A percentile compares a stretch with the other conserved stretches of the same genome.
Conservation (phyloP, 2,329 filamentous ascomycete species). For the Monosporascus cannonballus region DNA sequence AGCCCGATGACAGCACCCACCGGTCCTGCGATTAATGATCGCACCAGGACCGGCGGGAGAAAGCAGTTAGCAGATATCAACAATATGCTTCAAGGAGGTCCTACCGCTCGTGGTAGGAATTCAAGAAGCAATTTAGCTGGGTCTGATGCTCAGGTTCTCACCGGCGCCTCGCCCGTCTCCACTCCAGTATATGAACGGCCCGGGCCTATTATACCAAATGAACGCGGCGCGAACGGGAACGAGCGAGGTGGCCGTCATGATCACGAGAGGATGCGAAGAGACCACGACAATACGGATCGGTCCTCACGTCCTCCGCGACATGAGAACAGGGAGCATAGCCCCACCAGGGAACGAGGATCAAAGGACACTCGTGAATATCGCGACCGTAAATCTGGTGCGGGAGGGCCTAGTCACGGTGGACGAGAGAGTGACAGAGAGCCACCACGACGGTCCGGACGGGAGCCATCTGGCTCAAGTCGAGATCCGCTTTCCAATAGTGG, state of each 20-base stretch:
- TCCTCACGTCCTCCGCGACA: constrained; percentile 35
- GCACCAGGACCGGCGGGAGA: constrained; percentile 34
- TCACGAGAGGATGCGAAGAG: constrained; percentile 29
- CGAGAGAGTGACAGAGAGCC: constrained; percentile 25
- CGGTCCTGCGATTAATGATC: constrained; percentile 27
- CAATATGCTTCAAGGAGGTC: constrained; percentile 44
- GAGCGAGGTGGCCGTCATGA: constrained; percentile 28
- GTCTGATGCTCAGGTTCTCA: constrained; percentile 51
- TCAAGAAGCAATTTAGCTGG: constrained; percentile 40
- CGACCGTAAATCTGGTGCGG: constrained; percentile 21
- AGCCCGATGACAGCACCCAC: constrained; percentile 25
- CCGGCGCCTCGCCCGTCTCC: constrained; percentile 44
- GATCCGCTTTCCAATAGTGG: constrained; percentile 13
- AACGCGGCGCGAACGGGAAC: constrained; percentile 27
- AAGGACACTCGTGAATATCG: constrained; percentile 25
- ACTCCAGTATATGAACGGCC: constrained; percentile 44
- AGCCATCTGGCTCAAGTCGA: constrained; percentile 11
- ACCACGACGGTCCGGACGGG: constrained; percentile 22
- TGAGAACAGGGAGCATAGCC: constrained; percentile 43
- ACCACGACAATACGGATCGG: constrained; percentile 39
- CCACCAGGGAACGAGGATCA: constrained; percentile 38
- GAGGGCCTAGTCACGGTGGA: constrained; percentile 17
- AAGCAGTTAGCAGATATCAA: constrained; percentile 56
- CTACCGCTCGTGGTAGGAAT: constrained; percentile 29
- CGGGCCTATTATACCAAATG: constrained; percentile 34